A percentile compares a stretch with the other conserved stretches of the same genome.
These are phyloP conservation scores for Suillus subaureus DNA, from an alignment of 768 basidiomycete species.

Conservation along the genomic window DNA sequence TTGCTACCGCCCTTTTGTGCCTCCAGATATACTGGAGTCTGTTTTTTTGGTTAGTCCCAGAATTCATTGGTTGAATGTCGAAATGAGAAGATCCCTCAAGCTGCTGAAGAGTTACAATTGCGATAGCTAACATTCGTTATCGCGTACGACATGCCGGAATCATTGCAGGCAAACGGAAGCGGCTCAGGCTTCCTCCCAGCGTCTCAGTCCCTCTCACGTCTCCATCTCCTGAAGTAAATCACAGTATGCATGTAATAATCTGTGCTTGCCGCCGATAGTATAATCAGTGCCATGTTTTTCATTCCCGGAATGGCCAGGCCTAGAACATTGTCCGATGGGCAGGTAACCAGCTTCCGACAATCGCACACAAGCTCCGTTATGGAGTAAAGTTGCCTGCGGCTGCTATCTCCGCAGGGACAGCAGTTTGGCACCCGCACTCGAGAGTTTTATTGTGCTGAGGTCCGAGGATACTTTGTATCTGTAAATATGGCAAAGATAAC, in stretches of 20 bases:
- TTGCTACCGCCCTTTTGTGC: background rate
- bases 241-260: background rate
- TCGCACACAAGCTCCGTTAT: background rate
- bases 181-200: background rate
- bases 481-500: background rate
- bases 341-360: background rate
- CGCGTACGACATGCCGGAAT: slow-evolving; percentile 5
- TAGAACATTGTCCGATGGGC: background rate
- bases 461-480: background rate
- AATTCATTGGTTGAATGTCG: background rate
- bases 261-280: background rate
- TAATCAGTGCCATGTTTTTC: background rate
- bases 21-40: background rate
- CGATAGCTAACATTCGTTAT: background rate
- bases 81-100: background rate
- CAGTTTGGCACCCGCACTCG: background rate
- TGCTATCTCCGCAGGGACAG: background rate
- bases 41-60: background rate
- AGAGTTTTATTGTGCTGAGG: background rate
- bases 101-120: background rate
- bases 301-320: background rate
- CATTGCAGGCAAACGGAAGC: background rate
- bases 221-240: background rate
- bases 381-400: background rate
- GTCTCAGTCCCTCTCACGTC: slow-evolving; percentile 3